These are phyloP conservation scores for Nothophytophthora sp. DNA, from an alignment of 352 stramenopile species.

Conservation along the genomic window DNA sequence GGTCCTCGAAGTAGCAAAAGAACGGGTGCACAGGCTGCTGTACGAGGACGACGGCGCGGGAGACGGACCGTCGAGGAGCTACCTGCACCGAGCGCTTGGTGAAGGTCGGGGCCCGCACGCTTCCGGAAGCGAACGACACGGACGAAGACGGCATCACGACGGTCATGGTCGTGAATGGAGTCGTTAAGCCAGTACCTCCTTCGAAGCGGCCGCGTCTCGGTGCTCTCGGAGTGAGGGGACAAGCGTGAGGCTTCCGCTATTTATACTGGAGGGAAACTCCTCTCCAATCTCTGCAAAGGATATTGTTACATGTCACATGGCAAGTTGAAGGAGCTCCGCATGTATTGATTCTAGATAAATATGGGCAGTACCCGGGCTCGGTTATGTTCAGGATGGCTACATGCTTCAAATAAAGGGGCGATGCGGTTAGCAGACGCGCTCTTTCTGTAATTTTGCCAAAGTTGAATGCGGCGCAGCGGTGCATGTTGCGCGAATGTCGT, in stretches of 20 bases:
- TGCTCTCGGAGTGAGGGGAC: too few relatives aligned
- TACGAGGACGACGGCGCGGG: conserved; percentile 29
- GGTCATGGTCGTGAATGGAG: conserved; percentile 7
- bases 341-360: too few relatives aligned
- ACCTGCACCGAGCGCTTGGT: conserved; percentile 35
- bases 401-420: too few relatives aligned
- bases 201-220: not conserved
- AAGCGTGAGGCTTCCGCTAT: too few relatives aligned
- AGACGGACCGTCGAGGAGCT: conserved; percentile 25
- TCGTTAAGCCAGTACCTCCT: not conserved
- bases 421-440: too few relatives aligned
- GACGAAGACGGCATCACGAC: conserved; percentile 11
- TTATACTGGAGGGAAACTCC: conserved; percentile 9
- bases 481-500: conserved; percentile 1
- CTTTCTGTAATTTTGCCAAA: not conserved
- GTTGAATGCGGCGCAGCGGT: not conserved
- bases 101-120: conserved; percentile 3
- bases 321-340: too few relatives aligned
- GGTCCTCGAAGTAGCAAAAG: conserved; percentile 55
- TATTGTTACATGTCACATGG: too few relatives aligned
- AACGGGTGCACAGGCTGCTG: conserved; percentile 44
- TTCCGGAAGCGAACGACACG: not conserved
- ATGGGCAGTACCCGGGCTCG: too few relatives aligned
- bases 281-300: not conserved
- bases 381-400: not conserved